Evolutionary conservation across 495 filamentous ascomycete genomes (phyloP).

Genomic region (Trichocladium uniseriatum): DNA sequence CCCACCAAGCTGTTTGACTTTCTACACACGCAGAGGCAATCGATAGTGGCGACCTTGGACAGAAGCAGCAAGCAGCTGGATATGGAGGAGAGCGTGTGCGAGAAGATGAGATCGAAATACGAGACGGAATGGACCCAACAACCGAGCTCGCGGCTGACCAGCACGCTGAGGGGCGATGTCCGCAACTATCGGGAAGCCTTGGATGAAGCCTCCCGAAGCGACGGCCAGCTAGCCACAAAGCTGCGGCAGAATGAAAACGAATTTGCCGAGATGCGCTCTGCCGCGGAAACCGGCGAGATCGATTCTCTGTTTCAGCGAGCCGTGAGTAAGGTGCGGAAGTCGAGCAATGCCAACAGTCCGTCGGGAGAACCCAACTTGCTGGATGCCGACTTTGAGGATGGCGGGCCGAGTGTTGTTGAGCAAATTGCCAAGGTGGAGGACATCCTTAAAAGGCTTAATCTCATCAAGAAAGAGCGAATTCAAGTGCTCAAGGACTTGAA

Average conservation of each 20-base stretch:
- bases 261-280: slow-evolving; percentile 91
- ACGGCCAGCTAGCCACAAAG: slow-evolving; percentile 74
- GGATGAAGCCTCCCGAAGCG: slow-evolving; percentile 81
- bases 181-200: slow-evolving; percentile 77
- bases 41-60: slow-evolving; percentile 61
- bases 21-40: slow-evolving; percentile 65
- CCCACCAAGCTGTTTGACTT: slow-evolving; percentile 62
- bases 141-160: slow-evolving; percentile 79
- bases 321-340: slow-evolving; percentile 52
- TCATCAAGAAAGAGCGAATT: slow-evolving; percentile 80
- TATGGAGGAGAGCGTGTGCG: slow-evolving; percentile 94
- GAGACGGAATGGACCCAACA: slow-evolving; percentile 95
- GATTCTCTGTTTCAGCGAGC: slow-evolving; percentile 85
- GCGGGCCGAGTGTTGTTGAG: slow-evolving; percentile 67
- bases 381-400: slow-evolving; percentile 84
- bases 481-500: slow-evolving; percentile 95
- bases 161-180: slow-evolving; percentile 78
- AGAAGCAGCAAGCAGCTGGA: slow-evolving; percentile 78
- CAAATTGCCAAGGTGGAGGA: slow-evolving; percentile 88
- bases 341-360: slow-evolving; percentile 48
- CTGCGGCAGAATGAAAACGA: slow-evolving; percentile 75
- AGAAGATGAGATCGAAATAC: slow-evolving; percentile 98
- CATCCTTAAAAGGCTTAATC: slow-evolving; percentile 78
- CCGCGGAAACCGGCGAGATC: slow-evolving; percentile 78
- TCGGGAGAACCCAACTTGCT: slow-evolving; percentile 66